Conservation (phyloP, 176 grass and related monocot species). For the Rhipidocladum racemiflorum region DNA sequence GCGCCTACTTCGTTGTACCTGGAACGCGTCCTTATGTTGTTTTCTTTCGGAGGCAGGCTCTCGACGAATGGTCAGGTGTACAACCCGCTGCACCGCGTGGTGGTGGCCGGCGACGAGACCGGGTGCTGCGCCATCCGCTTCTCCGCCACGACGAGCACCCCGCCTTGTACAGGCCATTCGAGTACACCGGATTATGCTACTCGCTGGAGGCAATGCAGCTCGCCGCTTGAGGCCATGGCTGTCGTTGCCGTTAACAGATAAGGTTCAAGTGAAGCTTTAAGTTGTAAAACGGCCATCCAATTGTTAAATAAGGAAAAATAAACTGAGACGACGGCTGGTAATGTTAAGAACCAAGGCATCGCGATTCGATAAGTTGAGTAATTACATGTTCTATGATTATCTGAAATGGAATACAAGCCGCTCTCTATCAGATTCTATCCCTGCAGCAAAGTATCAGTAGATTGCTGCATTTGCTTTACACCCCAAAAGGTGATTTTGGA, state of each 20-base stretch:
- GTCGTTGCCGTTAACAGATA: not conserved
- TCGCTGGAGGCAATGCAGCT: not conserved
- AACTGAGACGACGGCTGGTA: not conserved
- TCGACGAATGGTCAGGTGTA: not conserved
- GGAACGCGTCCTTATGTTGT: too few species aligned
- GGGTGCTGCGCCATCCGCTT: too few species aligned
- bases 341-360: not conserved
- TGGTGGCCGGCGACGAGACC: not conserved
- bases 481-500: not conserved
- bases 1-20: not conserved
- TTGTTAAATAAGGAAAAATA: not conserved
- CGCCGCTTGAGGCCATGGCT: not conserved
- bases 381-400: not conserved
- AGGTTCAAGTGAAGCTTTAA: not conserved
- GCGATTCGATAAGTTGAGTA: not conserved
- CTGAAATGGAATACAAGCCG: not conserved
- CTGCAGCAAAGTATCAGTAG: not conserved
- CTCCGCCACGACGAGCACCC: not conserved
- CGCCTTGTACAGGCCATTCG: not conserved
- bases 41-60: too few species aligned
- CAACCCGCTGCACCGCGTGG: slow-evolving; percentile 14
- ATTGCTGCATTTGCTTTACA: not conserved
- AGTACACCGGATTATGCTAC: not conserved
- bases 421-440: not conserved
- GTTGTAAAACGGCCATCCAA: too few species aligned